Conservation (phyloP, 2,329 filamentous ascomycete species). For the Camptophora hylomeconis region DNA sequence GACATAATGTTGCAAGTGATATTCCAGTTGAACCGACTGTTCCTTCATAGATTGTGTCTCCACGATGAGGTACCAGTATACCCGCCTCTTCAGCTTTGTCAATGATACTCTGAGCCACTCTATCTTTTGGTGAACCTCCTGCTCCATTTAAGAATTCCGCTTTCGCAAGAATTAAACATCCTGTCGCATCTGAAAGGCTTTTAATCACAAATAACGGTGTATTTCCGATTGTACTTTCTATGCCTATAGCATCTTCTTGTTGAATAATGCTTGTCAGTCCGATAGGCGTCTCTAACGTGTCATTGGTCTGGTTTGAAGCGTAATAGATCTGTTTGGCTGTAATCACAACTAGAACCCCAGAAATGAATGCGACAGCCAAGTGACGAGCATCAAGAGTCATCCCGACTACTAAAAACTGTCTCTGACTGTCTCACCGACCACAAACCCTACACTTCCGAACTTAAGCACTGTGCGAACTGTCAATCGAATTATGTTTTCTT, state of each 20-base stretch:
- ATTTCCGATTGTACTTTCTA: slow-evolving; percentile 85
- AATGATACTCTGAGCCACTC: slow-evolving; percentile 87
- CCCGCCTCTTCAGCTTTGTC: slow-evolving; percentile 65
- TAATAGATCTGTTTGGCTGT: too few species aligned
- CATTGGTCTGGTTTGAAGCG: too few species aligned
- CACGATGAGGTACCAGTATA: slow-evolving; percentile 55
- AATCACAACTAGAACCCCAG: too few species aligned
- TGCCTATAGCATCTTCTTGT: slow-evolving; percentile 38
- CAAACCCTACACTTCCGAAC: too few species aligned
- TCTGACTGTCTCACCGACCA: too few species aligned
- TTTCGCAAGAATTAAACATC: slow-evolving; percentile 82
- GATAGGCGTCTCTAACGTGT: too few species aligned
- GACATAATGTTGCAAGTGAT: slow-evolving; percentile 75
- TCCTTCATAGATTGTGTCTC: slow-evolving; percentile 94
- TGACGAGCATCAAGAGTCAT: too few species aligned
- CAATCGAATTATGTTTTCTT: too few species aligned
- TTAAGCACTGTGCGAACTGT: too few species aligned
- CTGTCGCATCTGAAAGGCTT: slow-evolving; percentile 73
- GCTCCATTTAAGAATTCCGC: slow-evolving; percentile 94
- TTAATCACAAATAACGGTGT: slow-evolving; percentile 80
- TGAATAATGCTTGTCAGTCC: too few species aligned
- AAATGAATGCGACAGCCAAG: too few species aligned
- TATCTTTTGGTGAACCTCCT: slow-evolving; percentile 86
- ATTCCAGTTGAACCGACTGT: slow-evolving; percentile 95
- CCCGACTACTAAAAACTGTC: too few species aligned